Evolutionary conservation across 106 monocot genomes (phyloP), one percentile per base, ranked within the genome.

Genomic region (Acanthochlamys bracteata): DNA sequence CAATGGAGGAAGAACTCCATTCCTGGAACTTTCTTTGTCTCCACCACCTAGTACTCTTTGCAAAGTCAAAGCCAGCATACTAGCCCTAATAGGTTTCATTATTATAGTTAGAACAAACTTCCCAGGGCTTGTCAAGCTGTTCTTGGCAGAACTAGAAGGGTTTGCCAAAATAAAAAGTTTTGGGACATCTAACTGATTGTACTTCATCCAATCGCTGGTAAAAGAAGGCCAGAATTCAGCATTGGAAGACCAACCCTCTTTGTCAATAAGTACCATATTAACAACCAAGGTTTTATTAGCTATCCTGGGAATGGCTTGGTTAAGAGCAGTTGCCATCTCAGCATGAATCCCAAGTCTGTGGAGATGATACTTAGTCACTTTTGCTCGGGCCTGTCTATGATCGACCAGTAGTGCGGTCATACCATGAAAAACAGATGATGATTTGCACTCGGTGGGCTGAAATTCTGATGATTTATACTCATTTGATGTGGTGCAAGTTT

Each of bases 121-220:
- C 66, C 24, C 57, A 45, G 67, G 74, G 55, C 53, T 76, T 19
- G 41, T 25, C 17, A 80, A 64, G 66, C 39, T 74, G 33, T 63
- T 78, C 56, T 85, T 98, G 10, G 61, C 21, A 45, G 78, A 63
- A 21, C 49, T 83, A 41, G 67, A 53, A 59, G 96, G 83, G 74
- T 85, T 92, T 41, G 81, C 75, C 33, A 98, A 73, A 33, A 98
- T 56, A 65, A 98, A 83, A 52, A 91, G n/a, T 83, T 98, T 98
- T 4, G 81, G 88, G 25, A 61, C 25, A 23, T 80, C 69, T 41
- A 66, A 20, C 6, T 40, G 66, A 24, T 70, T 64, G 43, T n/a
- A 41, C 11, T 77, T 75, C 40, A 41, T 74, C 64, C 75, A 73
- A 40, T 57, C 65, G 7, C 45, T 74, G 54, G 79, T 41, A 73